A percentile compares a stretch with the other conserved stretches of the same genome.
Conservation (phyloP, 2,329 filamentous ascomycete genomes). For the Penicillium expansum region DNA sequence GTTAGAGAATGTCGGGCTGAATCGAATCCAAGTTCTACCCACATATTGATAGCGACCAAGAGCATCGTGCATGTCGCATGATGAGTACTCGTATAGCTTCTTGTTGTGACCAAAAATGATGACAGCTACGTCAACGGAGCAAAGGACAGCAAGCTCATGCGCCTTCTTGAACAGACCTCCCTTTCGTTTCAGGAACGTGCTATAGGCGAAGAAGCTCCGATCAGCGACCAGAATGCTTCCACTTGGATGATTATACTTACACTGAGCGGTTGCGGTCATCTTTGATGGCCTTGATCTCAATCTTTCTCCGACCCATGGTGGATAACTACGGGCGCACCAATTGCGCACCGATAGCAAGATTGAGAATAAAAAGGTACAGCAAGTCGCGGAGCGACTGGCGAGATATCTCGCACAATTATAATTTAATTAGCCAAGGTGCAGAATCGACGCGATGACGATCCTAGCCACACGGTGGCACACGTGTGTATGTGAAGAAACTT, state of each 20-base stretch:
- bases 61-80: slow-evolving; percentile 86
- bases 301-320: slow-evolving; percentile 93
- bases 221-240: not conserved
- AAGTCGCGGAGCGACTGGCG: not conserved
- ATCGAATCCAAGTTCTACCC: slow-evolving; percentile 43
- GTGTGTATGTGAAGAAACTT: not conserved
- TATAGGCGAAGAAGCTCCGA: slow-evolving; percentile 38
- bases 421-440: not conserved
- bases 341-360: slow-evolving; percentile 5
- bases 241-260: slow-evolving; percentile 57
- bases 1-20: not conserved
- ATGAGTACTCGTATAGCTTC: slow-evolving; percentile 98
- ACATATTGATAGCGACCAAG: slow-evolving; percentile 89
- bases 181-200: slow-evolving; percentile 97
- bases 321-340: slow-evolving; percentile 11
- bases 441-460: slow-evolving; percentile 7
- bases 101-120: slow-evolving; percentile 99
- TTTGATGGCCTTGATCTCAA: slow-evolving; percentile 99
- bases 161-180: slow-evolving; percentile 99
- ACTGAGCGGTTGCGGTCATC: slow-evolving; percentile 97
- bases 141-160: slow-evolving; percentile 95
- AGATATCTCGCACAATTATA: not conserved
- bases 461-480: not conserved
- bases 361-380: not conserved
- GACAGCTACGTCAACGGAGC: slow-evolving; percentile 96